Evolutionary conservation across 2,329 filamentous ascomycete species (phyloP).

Genomic region (Talaromyces sp.): DNA sequence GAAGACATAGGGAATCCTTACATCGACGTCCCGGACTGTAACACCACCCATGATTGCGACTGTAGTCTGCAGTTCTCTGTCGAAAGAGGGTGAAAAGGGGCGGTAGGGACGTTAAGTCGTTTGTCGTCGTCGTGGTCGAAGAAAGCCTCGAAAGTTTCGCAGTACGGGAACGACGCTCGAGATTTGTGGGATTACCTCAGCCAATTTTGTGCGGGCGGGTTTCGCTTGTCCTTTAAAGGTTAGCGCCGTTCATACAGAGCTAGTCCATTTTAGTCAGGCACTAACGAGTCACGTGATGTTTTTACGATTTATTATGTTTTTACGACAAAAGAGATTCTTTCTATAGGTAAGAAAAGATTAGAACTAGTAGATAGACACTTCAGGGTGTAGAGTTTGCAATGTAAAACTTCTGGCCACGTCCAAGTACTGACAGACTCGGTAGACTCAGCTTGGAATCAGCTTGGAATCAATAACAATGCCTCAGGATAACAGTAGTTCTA

Average conservation of each 20-base stretch:
- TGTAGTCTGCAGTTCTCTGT: conserved; percentile 21
- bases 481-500: background rate
- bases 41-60: conserved; percentile 63
- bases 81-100: conserved; percentile 23
- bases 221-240: conserved; percentile 38
- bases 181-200: conserved; percentile 15
- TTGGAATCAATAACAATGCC: background rate
- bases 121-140: conserved; percentile 35
- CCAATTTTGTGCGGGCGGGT: conserved; percentile 22
- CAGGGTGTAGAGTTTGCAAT: background rate
- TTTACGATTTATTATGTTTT: too few species aligned
- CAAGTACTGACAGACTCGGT: background rate
- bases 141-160: conserved; percentile 14
- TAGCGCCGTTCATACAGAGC: conserved; percentile 35
- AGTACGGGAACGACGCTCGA: conserved; percentile 2
- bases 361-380: background rate
- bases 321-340: background rate
- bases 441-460: background rate
- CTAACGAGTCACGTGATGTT: background rate
- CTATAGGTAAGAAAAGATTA: background rate
- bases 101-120: conserved; percentile 23
- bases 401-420: background rate
- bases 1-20: conserved; percentile 34
- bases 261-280: conserved; percentile 15
- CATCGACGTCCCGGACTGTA: conserved; percentile 63